Evolutionary conservation across 371 early-diverging fungal genomes (phyloP).

Genomic region (Mucor racemosus): DNA sequence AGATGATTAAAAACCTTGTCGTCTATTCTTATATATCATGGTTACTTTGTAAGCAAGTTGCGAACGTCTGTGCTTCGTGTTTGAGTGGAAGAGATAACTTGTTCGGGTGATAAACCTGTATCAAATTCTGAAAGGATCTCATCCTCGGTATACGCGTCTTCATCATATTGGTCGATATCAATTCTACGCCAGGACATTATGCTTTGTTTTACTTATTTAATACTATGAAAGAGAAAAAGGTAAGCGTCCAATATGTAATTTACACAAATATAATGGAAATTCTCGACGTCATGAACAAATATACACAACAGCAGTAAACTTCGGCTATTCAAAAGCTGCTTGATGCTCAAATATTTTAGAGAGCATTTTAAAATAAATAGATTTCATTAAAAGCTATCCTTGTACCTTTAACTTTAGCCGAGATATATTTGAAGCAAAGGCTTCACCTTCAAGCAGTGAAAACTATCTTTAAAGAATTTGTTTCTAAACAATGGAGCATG

Average conservation of each 20-base stretch:
- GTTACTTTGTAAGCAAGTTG: conserved; percentile 52
- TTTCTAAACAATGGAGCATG: too few species aligned
- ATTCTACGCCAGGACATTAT: conserved; percentile 76
- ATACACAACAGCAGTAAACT: too few species aligned
- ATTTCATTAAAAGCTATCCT: too few species aligned
- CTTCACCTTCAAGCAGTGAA: too few species aligned
- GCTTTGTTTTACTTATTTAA: neutral
- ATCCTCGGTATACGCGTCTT: conserved; percentile 75
- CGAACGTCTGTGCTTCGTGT: conserved; percentile 69
- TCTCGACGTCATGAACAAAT: neutral
- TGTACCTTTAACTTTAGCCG: too few species aligned
- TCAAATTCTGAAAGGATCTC: conserved; percentile 55
- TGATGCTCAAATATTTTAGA: too few species aligned
- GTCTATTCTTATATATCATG: neutral
- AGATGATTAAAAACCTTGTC: neutral
- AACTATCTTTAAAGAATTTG: too few species aligned
- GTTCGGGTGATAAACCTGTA: conserved; percentile 47
- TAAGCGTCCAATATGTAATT: neutral
- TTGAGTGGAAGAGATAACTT: conserved; percentile 62
- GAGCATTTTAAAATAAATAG: too few species aligned
- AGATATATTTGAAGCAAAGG: too few species aligned
- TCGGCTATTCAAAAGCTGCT: too few species aligned
- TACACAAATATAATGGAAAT: conserved; percentile 1
- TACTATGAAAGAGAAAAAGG: neutral
- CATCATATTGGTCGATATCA: conserved; percentile 84